Evolutionary conservation across 768 basidiomycete genomes (phyloP), one percentile per base, ranked within the genome.

Genomic region (Boletus sp.): DNA sequence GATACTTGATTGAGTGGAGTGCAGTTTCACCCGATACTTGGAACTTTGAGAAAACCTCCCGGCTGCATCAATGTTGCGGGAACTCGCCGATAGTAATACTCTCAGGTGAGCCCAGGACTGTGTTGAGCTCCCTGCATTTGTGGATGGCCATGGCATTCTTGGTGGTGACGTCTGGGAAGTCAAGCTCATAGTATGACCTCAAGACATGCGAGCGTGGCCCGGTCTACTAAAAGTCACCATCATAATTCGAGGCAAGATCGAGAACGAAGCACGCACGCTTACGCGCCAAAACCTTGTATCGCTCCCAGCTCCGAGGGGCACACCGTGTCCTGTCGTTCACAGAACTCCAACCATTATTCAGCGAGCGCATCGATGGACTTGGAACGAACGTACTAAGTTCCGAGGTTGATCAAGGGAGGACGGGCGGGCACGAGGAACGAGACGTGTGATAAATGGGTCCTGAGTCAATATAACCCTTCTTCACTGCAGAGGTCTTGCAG

Each of bases 211-310:
- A 79, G 60, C 79, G 69, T 28, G 79, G 72, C 15, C 86, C 81
- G 28, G 84, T 80, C 90, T 92, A 74, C 57, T 58, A n/a, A 20
- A 30, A 28, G 55, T 57, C 37, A 41, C 6, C 6, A 45, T 54
- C 45, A 52, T 57, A 11, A 64, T 18, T 64, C 61, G 53, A 42
- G 18, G 32, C 39, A 12, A 37, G 20, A 53, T 24, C 35, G 39
- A 51, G 48, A 46, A 28, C n/a, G 20, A 53, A 45, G 41, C 42
- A 56, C 89, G 75, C 75, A 92, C 93, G 76, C 79, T 81, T 64
- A 96, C 76, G 54, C 94, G 80, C 94, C 96, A 99, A 70, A 91
- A 98, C 52, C 97, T 78, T 3, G 94, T 94, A 74, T 99, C 97
- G 64, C 92, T 98, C 24, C 97, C 97, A 2, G 95, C 90, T 0